Evolutionary conservation across 768 basidiomycete genomes (phyloP).

Genomic region (Mycena haematopus): DNA sequence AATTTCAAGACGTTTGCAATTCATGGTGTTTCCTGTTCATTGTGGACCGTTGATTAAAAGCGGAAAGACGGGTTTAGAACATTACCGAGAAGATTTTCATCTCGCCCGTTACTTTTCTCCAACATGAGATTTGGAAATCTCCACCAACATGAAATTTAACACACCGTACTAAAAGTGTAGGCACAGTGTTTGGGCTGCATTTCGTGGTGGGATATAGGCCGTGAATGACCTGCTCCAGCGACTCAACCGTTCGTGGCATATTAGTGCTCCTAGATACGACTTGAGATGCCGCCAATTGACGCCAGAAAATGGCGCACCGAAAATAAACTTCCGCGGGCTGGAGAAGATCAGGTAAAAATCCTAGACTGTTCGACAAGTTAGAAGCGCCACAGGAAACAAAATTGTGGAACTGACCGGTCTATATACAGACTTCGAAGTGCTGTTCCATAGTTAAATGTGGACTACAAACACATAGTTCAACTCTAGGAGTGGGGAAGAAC

Average conservation of each 20-base stretch:
- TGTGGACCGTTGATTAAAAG: background rate
- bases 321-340: constrained; percentile 62
- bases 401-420: constrained; percentile 53
- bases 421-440: constrained; percentile 70
- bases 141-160: constrained; percentile 46
- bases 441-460: constrained; percentile 67
- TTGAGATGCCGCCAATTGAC: background rate
- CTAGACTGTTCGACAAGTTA: constrained; percentile 50
- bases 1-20: constrained; percentile 70
- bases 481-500: background rate
- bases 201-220: constrained; percentile 70
- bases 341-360: constrained; percentile 64
- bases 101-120: constrained; percentile 20
- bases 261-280: constrained; percentile 63
- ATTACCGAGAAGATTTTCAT: constrained; percentile 31
- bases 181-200: constrained; percentile 50
- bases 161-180: constrained; percentile 64
- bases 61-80: too few species aligned
- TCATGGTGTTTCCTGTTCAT: constrained; percentile 60
- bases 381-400: background rate
- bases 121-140: constrained; percentile 7
- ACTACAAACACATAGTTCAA: constrained; percentile 46
- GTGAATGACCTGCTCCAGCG: constrained; percentile 73
- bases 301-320: constrained; percentile 42
- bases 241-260: constrained; percentile 79